These are phyloP conservation scores for Hypericum perforatum DNA, from an alignment of 345 rosid species.

Conservation along the genomic window DNA sequence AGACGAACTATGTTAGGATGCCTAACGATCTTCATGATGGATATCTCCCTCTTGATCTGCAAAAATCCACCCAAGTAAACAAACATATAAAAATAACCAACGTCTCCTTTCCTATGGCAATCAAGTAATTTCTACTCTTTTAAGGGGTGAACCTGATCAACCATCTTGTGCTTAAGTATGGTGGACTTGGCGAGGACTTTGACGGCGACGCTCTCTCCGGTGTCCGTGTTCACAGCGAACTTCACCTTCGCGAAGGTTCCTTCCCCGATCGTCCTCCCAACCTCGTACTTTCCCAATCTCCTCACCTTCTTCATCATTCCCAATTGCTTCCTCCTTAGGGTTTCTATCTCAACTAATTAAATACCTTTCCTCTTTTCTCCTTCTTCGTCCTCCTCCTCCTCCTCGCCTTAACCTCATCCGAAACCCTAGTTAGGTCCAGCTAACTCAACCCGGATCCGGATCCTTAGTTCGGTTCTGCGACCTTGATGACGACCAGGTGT, in stretches of 20 bases:
- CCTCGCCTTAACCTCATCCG: too few species aligned
- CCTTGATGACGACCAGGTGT: too few species aligned
- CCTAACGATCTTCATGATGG: conserved; percentile 85
- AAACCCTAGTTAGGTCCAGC: too few species aligned
- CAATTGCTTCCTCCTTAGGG: background rate
- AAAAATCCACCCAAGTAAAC: too few species aligned
- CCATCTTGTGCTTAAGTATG: conserved; percentile 77
- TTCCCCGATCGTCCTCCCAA: conserved; percentile 81
- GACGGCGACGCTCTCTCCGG: conserved; percentile 74
- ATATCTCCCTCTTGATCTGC: conserved; percentile 83
- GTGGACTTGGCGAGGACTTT: conserved; percentile 72
- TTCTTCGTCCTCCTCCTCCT: too few species aligned
- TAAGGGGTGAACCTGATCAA: conserved; percentile 96
- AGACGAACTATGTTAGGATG: conserved; percentile 77
- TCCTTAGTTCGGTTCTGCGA: too few species aligned
- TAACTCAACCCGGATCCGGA: too few species aligned
- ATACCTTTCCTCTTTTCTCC: background rate
- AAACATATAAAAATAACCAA: too few species aligned
- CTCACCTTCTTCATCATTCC: conserved; percentile 34
- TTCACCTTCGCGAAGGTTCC: conserved; percentile 96
- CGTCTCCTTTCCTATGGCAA: too few species aligned
- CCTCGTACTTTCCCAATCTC: conserved; percentile 70
- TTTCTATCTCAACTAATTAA: background rate
- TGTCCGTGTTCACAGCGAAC: conserved; percentile 59
- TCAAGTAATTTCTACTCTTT: too few species aligned